Base-by-base conservation (phyloP, 768 basidiomycete species). In the Hydnum rufescens region DNA sequence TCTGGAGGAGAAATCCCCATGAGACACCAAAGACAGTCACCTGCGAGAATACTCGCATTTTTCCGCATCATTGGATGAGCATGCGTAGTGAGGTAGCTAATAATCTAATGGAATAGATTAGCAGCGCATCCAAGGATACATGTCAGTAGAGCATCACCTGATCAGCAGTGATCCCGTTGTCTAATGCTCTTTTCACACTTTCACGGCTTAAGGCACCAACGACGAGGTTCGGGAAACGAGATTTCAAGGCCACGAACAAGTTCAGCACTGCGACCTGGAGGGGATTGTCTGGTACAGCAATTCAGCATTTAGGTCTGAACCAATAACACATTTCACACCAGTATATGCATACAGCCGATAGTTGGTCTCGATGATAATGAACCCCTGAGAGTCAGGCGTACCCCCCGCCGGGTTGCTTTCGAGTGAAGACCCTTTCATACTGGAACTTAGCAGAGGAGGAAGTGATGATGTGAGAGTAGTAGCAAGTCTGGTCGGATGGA, bases 341-440 rank as follows among this genome's bases (percentile, higher is more conserved):
- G 95, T 99, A 65, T 99, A 99, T 3, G 95, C 95, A 64, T 97
- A 99, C 57, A 99, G 68, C 58, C 90, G 82, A 69, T 96, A 97
- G 68, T 99, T 97, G 19, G 95, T 97, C 69, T 99, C 95, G 42
- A 99, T 73, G 58, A 97, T 79, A 59, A 97, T 82, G 69, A 95
- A 97, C 13, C 92, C 88, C 64, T 93, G 63, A 43, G 78, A 61
- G 13, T 22, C 54, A 52, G 42, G 18, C 52, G 23, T 44, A 39
- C 8, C 8, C 8, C 8, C 8, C 8, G 34, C 34, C 8, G 34
- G 8, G 19, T 39, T 39, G 71, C 66, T 58, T 78, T 71, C 30
- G 53, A 74, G 73, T 43, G 74, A 74, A 47, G 71, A 70, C 29
- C 72, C 72, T 8, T 13, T 47, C 25, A 26, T 13, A 25, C 13